phyloP scores from a whole-genome alignment of 257 asterid species.

The Echites panduratus region DNA sequence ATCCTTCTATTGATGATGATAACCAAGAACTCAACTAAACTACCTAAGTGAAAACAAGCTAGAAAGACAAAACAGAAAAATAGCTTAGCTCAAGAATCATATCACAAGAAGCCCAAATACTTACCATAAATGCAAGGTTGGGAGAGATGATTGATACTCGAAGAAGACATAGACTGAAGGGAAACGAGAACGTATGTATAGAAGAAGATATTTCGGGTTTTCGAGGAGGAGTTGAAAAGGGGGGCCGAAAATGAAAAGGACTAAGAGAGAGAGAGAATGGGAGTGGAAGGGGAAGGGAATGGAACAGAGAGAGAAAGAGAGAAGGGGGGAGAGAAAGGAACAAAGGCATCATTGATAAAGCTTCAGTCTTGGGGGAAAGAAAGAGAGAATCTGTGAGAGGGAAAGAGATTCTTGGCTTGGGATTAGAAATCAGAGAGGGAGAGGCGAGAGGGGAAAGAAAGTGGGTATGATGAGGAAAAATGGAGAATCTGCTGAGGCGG shows the following conservation, averaged over 20 bases:
- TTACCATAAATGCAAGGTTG: constrained; percentile 87
- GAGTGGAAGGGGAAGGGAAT: constrained; percentile 21
- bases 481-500: constrained; percentile 31
- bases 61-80: constrained; percentile 17
- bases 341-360: constrained; percentile 78
- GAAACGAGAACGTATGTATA: constrained; percentile 27
- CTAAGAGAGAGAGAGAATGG: constrained; percentile 26
- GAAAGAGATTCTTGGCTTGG: constrained; percentile 89
- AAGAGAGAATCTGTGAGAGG: constrained; percentile 52
- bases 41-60: constrained; percentile 19
- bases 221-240: constrained; percentile 37
- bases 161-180: constrained; percentile 61
- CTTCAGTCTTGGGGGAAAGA: constrained; percentile 37
- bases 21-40: constrained; percentile 15
- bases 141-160: constrained; percentile 63
- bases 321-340: constrained; percentile 31
- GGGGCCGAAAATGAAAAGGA: constrained; percentile 55
- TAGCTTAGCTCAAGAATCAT: constrained; percentile 2
- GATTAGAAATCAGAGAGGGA: constrained; percentile 50
- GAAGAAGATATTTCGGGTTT: constrained; percentile 25
- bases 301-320: constrained; percentile 25
- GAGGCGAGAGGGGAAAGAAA: constrained; percentile 42
- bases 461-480: constrained; percentile 13
- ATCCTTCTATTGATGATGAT: constrained; percentile 7
- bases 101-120: constrained; percentile 3